phyloP scores from a whole-genome alignment of 2,329 filamentous ascomycete species.

The Aspergillus fijiensis region DNA sequence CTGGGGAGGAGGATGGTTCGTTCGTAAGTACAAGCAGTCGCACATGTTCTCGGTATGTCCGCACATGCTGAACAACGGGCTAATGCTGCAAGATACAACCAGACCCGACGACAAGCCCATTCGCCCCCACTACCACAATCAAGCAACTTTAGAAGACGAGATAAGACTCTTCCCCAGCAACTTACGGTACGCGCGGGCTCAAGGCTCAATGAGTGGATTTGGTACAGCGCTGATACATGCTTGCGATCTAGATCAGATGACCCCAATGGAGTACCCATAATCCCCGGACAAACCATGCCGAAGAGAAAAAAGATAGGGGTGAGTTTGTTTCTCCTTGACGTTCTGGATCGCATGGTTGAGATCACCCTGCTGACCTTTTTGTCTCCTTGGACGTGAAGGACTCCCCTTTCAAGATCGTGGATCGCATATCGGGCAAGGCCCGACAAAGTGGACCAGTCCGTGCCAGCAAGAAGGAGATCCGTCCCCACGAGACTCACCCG shows the following conservation, averaged over 20 bases:
- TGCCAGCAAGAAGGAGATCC: conserved; percentile 21
- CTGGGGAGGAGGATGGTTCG: background rate
- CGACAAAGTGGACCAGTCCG: conserved; percentile 37
- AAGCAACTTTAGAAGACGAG: background rate
- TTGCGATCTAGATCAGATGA: conserved; percentile 5
- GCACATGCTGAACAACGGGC: background rate
- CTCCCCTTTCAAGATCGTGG: conserved; percentile 22
- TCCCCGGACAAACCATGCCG: conserved; percentile 25
- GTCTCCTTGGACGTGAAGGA: conserved; percentile 2
- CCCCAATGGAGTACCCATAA: conserved; percentile 28
- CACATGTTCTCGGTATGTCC: background rate
- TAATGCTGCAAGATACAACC: background rate
- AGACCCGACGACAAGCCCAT: background rate
- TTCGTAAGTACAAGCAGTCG: background rate
- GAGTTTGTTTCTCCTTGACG: background rate
- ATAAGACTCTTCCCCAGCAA: background rate
- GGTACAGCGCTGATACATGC: background rate
- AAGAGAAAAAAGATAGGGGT: conserved; percentile 24
- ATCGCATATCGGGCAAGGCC: conserved; percentile 26
- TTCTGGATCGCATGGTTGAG: background rate
- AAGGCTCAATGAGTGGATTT: background rate
- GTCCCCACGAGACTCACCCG: conserved; percentile 5
- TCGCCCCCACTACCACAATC: background rate
- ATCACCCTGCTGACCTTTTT: background rate
- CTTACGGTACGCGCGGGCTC: background rate